A percentile compares a stretch with the other conserved stretches of the same genome.
Conservation (phyloP, 495 filamentous ascomycete species). For the Echria macrotheca region DNA sequence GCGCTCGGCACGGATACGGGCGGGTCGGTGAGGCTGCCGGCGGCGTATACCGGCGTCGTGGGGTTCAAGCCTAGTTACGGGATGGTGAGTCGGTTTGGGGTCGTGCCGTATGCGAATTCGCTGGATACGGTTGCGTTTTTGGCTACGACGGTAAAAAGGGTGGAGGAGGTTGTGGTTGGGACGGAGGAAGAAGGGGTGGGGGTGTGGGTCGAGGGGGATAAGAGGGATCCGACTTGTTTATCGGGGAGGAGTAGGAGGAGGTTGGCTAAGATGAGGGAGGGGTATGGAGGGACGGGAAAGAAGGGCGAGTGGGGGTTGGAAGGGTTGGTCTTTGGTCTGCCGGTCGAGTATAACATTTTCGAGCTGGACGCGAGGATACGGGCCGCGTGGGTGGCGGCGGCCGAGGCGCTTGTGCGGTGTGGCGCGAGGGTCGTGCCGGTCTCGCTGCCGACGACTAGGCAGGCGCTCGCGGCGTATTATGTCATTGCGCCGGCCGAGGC, state of each 20-base stretch:
- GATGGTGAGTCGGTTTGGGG: constrained; percentile 73
- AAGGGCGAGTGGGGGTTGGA: constrained; percentile 28
- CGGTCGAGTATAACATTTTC: constrained; percentile 79
- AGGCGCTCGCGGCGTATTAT: constrained; percentile 90
- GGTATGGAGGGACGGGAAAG: constrained; percentile 13
- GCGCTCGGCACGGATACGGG: constrained; percentile 94
- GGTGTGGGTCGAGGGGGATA: constrained; percentile 53
- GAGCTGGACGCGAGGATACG: constrained; percentile 66
- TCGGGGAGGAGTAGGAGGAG: constrained; percentile 47
- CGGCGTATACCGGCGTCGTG: constrained; percentile 79
- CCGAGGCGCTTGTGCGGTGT: constrained; percentile 49
- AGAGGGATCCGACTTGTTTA: constrained; percentile 72
- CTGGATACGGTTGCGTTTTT: constrained; percentile 90
- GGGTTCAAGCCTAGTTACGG: constrained; percentile 85
- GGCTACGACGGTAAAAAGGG: constrained; percentile 42
- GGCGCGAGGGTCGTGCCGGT: constrained; percentile 69
- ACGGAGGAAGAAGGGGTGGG: too few species aligned
- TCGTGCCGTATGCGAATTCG: constrained; percentile 92
- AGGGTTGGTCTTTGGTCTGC: constrained; percentile 60
- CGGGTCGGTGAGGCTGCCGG: constrained; percentile 85
- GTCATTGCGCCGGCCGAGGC: constrained; percentile 93
- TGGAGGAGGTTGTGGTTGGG: constrained; percentile 53
- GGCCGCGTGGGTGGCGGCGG: constrained; percentile 58
- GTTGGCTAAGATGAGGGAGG: constrained; percentile 41
- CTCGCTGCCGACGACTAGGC: constrained; percentile 76